These are phyloP conservation scores for Gnomoniopsis smithogilvyi DNA, from an alignment of 2,329 filamentous ascomycete genomes.

Conservation along the genomic window DNA sequence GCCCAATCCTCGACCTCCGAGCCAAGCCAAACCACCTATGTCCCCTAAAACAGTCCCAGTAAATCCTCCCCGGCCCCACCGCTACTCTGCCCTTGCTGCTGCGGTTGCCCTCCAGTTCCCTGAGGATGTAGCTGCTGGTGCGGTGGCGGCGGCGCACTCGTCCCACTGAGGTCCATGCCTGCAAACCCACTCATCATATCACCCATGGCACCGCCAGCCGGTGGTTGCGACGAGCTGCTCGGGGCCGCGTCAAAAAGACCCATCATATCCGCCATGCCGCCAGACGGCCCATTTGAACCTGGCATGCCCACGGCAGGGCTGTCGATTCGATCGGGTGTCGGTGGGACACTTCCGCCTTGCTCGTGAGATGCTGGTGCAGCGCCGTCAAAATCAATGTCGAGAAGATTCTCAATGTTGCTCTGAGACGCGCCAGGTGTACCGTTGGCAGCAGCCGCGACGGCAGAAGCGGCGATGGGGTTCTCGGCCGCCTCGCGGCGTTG, in stretches of 20 bases:
- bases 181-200: conserved; percentile 91
- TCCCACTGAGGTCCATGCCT: conserved; percentile 69
- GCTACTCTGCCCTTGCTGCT: conserved; percentile 41
- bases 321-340: conserved; percentile 66
- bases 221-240: conserved; percentile 29
- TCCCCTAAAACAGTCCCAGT: conserved; percentile 49
- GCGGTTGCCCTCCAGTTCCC: conserved; percentile 32
- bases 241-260: conserved; percentile 63
- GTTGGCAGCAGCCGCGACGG: conserved; percentile 65
- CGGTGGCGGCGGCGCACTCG: conserved; percentile 62
- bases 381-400: conserved; percentile 69
- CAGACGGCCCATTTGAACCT: conserved; percentile 35
- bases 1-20: background rate
- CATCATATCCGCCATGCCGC: conserved; percentile 61
- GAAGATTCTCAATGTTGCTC: conserved; percentile 86
- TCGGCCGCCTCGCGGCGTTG: conserved; percentile 88
- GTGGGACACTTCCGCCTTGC: conserved; percentile 41
- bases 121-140: conserved; percentile 51
- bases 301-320: conserved; percentile 47
- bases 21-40: background rate
- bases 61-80: conserved; percentile 56
- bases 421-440: conserved; percentile 52
- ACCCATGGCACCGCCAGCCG: conserved; percentile 54
- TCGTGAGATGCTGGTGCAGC: conserved; percentile 86
- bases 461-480: conserved; percentile 88